phyloP scores from a whole-genome alignment of 768 basidiomycete species.

The Sarcodon sp. region DNA sequence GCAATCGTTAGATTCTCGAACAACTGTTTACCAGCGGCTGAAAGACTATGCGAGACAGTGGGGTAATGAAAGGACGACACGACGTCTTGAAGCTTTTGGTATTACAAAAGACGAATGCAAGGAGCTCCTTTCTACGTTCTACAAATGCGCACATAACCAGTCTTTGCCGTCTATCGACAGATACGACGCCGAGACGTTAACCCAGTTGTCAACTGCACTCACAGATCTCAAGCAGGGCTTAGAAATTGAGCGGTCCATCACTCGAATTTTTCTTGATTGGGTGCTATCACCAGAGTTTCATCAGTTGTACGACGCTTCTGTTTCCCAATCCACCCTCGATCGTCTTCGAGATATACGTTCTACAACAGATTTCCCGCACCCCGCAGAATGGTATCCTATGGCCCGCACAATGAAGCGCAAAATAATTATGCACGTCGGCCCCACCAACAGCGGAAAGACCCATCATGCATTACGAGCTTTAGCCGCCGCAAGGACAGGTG shows the following conservation, averaged over 20 bases:
- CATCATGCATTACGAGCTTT: slow-evolving; percentile 86
- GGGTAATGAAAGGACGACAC: background rate
- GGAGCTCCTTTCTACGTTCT: slow-evolving; percentile 3
- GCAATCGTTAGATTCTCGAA: background rate
- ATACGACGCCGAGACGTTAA: slow-evolving; percentile 24
- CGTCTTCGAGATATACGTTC: slow-evolving; percentile 22
- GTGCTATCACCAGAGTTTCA: slow-evolving; percentile 21
- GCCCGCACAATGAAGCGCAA: slow-evolving; percentile 56
- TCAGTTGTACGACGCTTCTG: slow-evolving; percentile 11
- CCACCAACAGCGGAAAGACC: slow-evolving; percentile 97
- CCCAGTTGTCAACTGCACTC: slow-evolving; percentile 27
- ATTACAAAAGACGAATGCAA: background rate
- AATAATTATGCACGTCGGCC: slow-evolving; percentile 92
- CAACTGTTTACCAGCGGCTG: background rate
- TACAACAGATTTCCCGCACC: slow-evolving; percentile 29
- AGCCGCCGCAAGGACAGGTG: slow-evolving; percentile 56
- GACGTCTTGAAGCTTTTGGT: background rate
- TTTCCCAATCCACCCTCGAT: slow-evolving; percentile 21
- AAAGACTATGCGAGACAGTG: background rate
- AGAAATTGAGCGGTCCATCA: slow-evolving; percentile 35
- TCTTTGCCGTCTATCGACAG: slow-evolving; percentile 10
- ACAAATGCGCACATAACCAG: slow-evolving; percentile 8
- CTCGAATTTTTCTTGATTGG: slow-evolving; percentile 46
- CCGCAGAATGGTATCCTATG: slow-evolving; percentile 30
- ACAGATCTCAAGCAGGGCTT: slow-evolving; percentile 13